These are phyloP conservation scores for Phyllosticta capitalensis DNA, from an alignment of 2,329 filamentous ascomycete species.

Conservation along the genomic window DNA sequence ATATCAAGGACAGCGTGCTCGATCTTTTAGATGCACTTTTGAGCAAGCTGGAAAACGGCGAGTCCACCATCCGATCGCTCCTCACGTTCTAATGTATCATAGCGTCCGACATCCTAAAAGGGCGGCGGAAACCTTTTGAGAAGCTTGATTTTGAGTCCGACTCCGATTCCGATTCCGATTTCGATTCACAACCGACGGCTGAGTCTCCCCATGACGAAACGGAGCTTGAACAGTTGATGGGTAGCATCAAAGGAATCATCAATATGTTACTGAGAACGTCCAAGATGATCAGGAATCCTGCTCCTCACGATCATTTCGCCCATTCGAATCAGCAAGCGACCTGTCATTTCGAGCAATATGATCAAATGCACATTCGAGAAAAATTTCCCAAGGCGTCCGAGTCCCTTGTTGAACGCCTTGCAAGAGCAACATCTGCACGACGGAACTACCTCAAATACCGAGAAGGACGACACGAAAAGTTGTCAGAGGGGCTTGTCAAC, in stretches of 20 bases:
- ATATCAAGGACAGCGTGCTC: slow-evolving; percentile 17
- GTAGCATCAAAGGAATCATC: slow-evolving; percentile 16
- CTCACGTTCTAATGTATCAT: neutral
- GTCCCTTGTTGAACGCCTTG: slow-evolving; percentile 19
- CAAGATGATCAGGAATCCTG: slow-evolving; percentile 24
- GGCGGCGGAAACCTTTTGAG: slow-evolving; percentile 17
- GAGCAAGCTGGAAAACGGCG: neutral
- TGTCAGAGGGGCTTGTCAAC: slow-evolving; percentile 14
- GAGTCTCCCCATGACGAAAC: slow-evolving; percentile 12
- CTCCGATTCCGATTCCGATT: slow-evolving; percentile 13
- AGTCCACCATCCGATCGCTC: neutral
- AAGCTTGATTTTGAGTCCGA: slow-evolving; percentile 12
- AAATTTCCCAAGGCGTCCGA: slow-evolving; percentile 17
- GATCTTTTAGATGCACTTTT: neutral
- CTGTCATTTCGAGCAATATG: slow-evolving; percentile 19
- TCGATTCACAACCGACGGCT: neutral
- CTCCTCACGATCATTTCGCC: slow-evolving; percentile 20
- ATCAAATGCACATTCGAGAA: slow-evolving; percentile 18
- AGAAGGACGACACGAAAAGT: slow-evolving; percentile 23
- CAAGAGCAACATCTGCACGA: slow-evolving; percentile 22
- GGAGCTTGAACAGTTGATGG: slow-evolving; percentile 19
- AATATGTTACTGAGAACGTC: slow-evolving; percentile 26
- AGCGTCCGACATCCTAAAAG: slow-evolving; percentile 14
- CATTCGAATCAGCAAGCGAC: slow-evolving; percentile 19
- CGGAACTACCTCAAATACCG: slow-evolving; percentile 26